Percentiles rank a stretch among this genome's conserved stretches.
phyloP scores from a whole-genome alignment of 805 yeast species.

The Metschnikowia kofuensis region DNA sequence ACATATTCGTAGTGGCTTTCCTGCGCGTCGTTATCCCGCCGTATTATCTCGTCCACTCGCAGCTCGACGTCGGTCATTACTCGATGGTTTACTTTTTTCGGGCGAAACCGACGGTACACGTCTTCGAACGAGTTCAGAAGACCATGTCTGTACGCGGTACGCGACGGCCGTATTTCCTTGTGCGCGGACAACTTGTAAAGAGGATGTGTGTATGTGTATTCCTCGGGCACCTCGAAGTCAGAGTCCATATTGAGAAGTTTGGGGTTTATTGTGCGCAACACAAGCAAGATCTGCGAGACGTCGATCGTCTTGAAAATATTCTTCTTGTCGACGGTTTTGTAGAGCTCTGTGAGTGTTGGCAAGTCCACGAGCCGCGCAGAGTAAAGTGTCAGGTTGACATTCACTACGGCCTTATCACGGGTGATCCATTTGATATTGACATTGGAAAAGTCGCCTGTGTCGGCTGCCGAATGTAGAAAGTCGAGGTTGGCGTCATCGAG shows the following conservation, averaged over 20 bases:
- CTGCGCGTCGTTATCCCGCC: constrained; percentile 80
- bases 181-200: constrained; percentile 33
- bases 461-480: constrained; percentile 70
- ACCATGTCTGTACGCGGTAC: constrained; percentile 67
- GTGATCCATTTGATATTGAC: constrained; percentile 82
- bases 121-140: constrained; percentile 76
- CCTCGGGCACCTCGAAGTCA: constrained; percentile 45
- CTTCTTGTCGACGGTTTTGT: constrained; percentile 85
- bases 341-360: constrained; percentile 84
- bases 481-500: constrained; percentile 68
- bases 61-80: constrained; percentile 76
- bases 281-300: constrained; percentile 78
- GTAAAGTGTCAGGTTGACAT: constrained; percentile 64
- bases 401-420: constrained; percentile 71
- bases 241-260: constrained; percentile 39
- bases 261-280: constrained; percentile 51
- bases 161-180: constrained; percentile 43
- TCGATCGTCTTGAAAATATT: constrained; percentile 86
- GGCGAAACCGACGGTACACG: constrained; percentile 65
- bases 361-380: constrained; percentile 85
- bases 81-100: constrained; percentile 64
- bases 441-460: constrained; percentile 69
- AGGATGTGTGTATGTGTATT: constrained; percentile 35
- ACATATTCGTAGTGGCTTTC: constrained; percentile 73
- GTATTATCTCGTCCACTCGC: constrained; percentile 71